A percentile compares a stretch with the other conserved stretches of the same genome.
phyloP scores from a whole-genome alignment of 768 basidiomycete genomes.

The Boletus subcaerulescens region DNA sequence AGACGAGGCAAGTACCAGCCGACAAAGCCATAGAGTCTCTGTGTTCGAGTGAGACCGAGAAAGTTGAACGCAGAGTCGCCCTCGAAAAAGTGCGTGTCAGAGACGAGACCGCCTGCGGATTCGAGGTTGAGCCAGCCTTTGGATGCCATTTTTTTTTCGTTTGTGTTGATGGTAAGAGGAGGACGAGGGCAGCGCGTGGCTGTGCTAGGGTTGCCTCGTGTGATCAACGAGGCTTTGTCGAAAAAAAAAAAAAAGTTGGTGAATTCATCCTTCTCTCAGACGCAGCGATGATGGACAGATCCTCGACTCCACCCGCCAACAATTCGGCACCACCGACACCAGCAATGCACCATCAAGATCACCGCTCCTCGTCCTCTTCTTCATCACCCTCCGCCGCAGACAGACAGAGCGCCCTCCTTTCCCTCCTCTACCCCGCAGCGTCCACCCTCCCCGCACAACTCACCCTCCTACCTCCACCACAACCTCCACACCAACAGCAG shows the following conservation, averaged over 20 bases:
- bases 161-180: neutral
- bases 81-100: slow-evolving; percentile 83
- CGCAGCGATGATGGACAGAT: too few relatives aligned
- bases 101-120: slow-evolving; percentile 54
- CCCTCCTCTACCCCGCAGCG: slow-evolving; percentile 56
- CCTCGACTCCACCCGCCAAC: neutral
- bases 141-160: slow-evolving; percentile 26
- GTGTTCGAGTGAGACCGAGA: slow-evolving; percentile 73
- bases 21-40: slow-evolving; percentile 82
- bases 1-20: slow-evolving; percentile 54
- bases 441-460: slow-evolving; percentile 32
- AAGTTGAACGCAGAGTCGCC: slow-evolving; percentile 85
- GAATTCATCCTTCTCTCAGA: too few relatives aligned
- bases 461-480: slow-evolving; percentile 12
- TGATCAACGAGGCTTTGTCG: slow-evolving; percentile 24
- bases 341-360: slow-evolving; percentile 24
- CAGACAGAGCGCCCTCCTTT: slow-evolving; percentile 72
- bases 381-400: slow-evolving; percentile 44
- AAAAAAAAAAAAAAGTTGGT: neutral
- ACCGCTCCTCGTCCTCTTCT: slow-evolving; percentile 25
- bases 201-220: slow-evolving; percentile 22
- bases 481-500: slow-evolving; percentile 44
- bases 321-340: slow-evolving; percentile 46
- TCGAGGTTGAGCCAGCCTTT: slow-evolving; percentile 91
- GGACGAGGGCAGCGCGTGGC: slow-evolving; percentile 1